Conservation (phyloP, 441 rosid species). For the Geranium incanum region DNA sequence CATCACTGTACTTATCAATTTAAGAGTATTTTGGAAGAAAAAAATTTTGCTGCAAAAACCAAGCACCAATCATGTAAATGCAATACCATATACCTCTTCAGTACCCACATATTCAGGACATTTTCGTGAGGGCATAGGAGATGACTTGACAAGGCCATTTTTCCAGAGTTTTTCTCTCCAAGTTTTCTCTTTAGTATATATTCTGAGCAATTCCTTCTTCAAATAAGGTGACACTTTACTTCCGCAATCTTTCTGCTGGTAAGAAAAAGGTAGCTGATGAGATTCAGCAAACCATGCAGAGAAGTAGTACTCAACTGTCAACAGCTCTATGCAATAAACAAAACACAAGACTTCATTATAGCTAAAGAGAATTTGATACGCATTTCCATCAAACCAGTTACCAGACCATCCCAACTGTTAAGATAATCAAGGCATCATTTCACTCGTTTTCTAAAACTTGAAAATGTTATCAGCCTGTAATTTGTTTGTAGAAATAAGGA, state of each 20-base stretch:
- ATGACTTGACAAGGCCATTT: conserved; percentile 71
- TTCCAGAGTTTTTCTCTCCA: conserved; percentile 84
- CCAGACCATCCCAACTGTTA: neutral
- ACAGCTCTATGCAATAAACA: conserved; percentile 3
- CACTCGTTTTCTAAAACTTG: neutral
- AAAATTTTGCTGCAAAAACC: conserved; percentile 15
- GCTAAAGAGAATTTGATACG: neutral
- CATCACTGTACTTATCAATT: conserved; percentile 13
- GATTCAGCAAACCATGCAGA: conserved; percentile 16
- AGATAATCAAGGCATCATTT: neutral
- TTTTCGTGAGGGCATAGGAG: conserved; percentile 58
- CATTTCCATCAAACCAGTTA: conserved; percentile 1
- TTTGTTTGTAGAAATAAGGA: neutral
- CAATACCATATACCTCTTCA: conserved; percentile 54
- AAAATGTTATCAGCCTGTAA: neutral
- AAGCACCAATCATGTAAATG: neutral
- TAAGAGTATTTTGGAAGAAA: neutral
- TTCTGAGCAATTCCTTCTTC: conserved; percentile 68
- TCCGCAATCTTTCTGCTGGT: conserved; percentile 41
- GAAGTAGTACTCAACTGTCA: neutral
- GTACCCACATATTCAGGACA: conserved; percentile 76
- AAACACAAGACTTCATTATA: neutral
- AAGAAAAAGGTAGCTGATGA: conserved; percentile 15
- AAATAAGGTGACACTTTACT: conserved; percentile 53
- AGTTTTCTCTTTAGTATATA: conserved; percentile 54